Evolutionary conservation across 1,139 yeast species (phyloP), one percentile per base, ranked within the genome.

Genomic region (Eremothecium gossypii): DNA sequence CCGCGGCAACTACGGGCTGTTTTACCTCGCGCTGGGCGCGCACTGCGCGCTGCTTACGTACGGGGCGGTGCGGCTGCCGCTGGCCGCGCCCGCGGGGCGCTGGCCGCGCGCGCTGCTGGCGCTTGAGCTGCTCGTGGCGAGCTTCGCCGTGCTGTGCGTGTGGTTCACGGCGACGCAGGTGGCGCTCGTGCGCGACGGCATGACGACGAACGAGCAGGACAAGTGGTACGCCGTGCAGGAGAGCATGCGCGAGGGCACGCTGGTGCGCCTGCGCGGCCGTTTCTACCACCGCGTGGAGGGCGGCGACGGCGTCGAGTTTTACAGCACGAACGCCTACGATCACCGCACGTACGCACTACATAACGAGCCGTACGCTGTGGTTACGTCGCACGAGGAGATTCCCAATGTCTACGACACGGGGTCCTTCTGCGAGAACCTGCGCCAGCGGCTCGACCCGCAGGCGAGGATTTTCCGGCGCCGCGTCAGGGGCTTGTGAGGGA

Each of bases 201-300:
- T 83, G 51, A 87, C 97, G n/a, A 86, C 96, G 1, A 89, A 84
- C 57, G 98, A 91, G 63, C 68, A 79, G 8, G 77, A 72, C 40
- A 91, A 91, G 61, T 91, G 97, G 97, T 77, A 71, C 23, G 79
- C 74, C 14, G 70, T 91, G 9, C 79, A 80, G 44, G 73, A 77
- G 39, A 68, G 83, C 47, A 70, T 86, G 8, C 54, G 73, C 8
- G 66, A 67, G n/a, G 71, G 70, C 0, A 49, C 61, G 11, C 61
- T 81, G 2, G 51, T 54, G 8, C 48, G 43, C 33, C 46, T 51
- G 7, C 23, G 23, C 1, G 27, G 43, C 10, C 48, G 49, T 4
- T 56, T 52, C 50, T 55, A 42, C 41, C 49, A 30, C 41, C 45
- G 37, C 27, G 27, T 37, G 45, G 32, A 13, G 13, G 20, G n/a